phyloP scores from a whole-genome alignment of 139 green algal species.

The Tetraselmis striata region DNA sequence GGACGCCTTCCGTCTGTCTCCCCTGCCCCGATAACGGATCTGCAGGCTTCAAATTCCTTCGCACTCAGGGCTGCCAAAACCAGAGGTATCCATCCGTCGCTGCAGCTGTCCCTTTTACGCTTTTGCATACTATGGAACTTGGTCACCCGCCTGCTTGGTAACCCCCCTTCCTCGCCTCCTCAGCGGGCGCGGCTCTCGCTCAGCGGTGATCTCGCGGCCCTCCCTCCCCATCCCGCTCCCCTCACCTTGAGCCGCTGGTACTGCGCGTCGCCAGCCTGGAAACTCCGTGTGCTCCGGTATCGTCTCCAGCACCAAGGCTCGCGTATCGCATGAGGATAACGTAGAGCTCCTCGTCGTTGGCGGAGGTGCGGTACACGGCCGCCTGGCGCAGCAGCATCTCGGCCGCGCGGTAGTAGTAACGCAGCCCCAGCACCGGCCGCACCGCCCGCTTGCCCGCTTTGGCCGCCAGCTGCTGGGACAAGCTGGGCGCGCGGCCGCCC shows the following conservation, averaged over 20 bases:
- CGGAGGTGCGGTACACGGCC: conserved; percentile 36
- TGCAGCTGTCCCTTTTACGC: no score
- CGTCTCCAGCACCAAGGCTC: conserved; percentile 16
- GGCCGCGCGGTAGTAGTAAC: conserved; percentile 52
- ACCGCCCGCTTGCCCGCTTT: conserved; percentile 29
- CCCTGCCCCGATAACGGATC: no score
- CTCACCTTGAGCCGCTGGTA: background rate
- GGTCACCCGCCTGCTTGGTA: no score
- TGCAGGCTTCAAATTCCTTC: no score
- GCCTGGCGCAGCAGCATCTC: conserved; percentile 54
- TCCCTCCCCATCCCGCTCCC: no score
- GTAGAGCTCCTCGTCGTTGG: conserved; percentile 69
- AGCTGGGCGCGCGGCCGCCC: background rate
- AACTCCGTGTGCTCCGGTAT: background rate
- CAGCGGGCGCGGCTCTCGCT: no score
- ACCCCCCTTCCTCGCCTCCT: no score
- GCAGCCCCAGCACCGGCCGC: conserved; percentile 42
- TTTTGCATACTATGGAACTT: no score
- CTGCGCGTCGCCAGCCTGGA: background rate
- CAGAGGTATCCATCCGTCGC: no score
- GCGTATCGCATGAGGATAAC: conserved; percentile 72
- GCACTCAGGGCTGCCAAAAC: no score
- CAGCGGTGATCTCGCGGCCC: no score
- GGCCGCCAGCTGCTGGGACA: conserved; percentile 39
- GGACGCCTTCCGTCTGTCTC: no score